Percentiles rank a stretch among this genome's conserved stretches.
phyloP scores from a whole-genome alignment of 2,329 filamentous ascomycete species.

The Cercospora sesami region DNA sequence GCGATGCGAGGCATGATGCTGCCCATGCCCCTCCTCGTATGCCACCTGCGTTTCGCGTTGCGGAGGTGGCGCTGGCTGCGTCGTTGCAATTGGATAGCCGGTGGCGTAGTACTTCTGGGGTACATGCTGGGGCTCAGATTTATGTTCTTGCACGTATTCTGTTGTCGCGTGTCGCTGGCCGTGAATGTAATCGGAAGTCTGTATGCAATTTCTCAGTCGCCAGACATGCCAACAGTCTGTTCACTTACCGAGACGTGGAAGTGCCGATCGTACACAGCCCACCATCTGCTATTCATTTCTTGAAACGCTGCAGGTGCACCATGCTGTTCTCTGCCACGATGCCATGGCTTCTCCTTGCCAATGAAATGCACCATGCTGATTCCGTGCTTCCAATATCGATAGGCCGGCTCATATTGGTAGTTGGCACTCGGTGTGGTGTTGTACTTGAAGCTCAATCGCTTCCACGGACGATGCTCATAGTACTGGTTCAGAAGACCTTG shows the following conservation, averaged over 20 bases:
- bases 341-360: slow-evolving; percentile 86
- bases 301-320: slow-evolving; percentile 67
- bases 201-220: slow-evolving; percentile 19
- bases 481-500: slow-evolving; percentile 95
- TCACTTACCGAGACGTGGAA: slow-evolving; percentile 54
- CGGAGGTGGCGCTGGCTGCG: slow-evolving; percentile 12
- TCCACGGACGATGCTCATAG: slow-evolving; percentile 73
- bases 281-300: slow-evolving; percentile 86
- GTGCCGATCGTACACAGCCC: slow-evolving; percentile 89
- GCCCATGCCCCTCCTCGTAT: neutral
- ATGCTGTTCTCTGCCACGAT: slow-evolving; percentile 42
- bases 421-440: slow-evolving; percentile 96
- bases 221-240: neutral
- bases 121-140: neutral
- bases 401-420: slow-evolving; percentile 96
- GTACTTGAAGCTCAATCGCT: slow-evolving; percentile 90
- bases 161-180: slow-evolving; percentile 21
- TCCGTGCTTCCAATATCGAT: slow-evolving; percentile 84
- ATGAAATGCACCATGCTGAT: slow-evolving; percentile 96
- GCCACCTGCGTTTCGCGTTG: neutral
- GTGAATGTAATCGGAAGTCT: slow-evolving; percentile 23
- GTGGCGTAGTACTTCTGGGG: slow-evolving; percentile 28
- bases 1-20: slow-evolving; percentile 14
- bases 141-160: slow-evolving; percentile 13
- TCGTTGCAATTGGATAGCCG: slow-evolving; percentile 31